Evolutionary conservation across 2,329 filamentous ascomycete species (phyloP), one percentile per base, ranked within the genome.

Genomic region (Aspergillus alliaceus): DNA sequence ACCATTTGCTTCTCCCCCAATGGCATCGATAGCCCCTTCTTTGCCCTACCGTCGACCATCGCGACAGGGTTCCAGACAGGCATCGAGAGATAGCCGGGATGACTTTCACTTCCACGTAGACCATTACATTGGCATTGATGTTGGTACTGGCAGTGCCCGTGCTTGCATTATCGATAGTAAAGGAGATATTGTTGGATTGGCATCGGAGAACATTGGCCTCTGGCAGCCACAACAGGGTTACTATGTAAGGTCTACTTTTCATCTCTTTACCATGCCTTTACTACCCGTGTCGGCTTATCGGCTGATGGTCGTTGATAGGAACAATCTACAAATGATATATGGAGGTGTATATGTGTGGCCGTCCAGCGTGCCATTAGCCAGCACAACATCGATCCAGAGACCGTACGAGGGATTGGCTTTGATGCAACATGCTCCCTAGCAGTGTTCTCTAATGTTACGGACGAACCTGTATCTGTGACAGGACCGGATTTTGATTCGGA

Each of bases 341-440:
- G 95, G 95, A 84, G 87, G 62, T 93, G 91, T 76, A 96, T 99
- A 72, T 96, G 93, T 79, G 84, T 86, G 59, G 95, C 91, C 40
- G 91, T 97, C 35, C 89, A 92, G 68, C 84, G 87, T 52, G 91
- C 93, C 44, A 84, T 98, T 68, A 84, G 83, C 70, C 89, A 96
- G 74, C 90, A 93, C 64, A 88, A 87, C 66, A 87, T 96, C 64
- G 87, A 93, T 67, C 84, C 88, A 4, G 80, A 79, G 61, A 87
- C 85, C 34, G 89, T 99, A 67, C 89, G 89, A 66, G 95, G 95
- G 57, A 91, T 99, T 69, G 95, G 95, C 53, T 98, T 99, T 75
- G 95, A 99, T 74, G 95, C 95, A 22, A 99, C 95, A n/a, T 99
- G 95, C 81, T 99, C 95, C 18, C 85, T 99, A 27, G 86, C 93